Percentiles rank a stretch among this genome's conserved stretches.
phyloP scores from a whole-genome alignment of 257 asterid genomes.

The Solanum ossicruentum region DNA sequence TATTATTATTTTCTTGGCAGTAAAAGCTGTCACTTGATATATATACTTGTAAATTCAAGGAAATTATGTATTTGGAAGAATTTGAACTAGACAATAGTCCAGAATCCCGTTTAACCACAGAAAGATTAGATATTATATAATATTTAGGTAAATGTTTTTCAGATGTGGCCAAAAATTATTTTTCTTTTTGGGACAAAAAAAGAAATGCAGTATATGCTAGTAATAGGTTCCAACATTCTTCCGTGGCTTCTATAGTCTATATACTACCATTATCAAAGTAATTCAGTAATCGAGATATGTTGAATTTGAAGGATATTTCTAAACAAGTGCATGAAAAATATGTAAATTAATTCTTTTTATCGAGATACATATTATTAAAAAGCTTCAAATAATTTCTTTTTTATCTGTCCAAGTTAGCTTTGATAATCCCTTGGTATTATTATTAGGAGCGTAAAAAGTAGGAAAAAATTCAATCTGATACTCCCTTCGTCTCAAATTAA shows the following conservation, averaged over 20 bases:
- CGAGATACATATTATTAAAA: no score
- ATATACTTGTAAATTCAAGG: no score
- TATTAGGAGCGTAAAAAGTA: not conserved
- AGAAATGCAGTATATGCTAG: not conserved
- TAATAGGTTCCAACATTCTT: conserved; percentile 25
- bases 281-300: not conserved
- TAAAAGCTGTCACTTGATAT: not conserved
- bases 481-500: no score
- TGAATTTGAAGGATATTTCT: not conserved
- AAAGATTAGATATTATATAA: not conserved
- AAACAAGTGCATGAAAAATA: not conserved
- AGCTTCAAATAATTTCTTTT: not conserved
- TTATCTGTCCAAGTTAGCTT: not conserved
- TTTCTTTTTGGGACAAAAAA: not conserved
- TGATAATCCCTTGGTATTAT: not conserved
- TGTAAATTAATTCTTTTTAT: not conserved
- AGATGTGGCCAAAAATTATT: not conserved
- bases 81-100: not conserved
- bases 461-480: not conserved
- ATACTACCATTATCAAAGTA: not conserved
- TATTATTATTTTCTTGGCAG: not conserved
- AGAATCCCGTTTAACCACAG: not conserved
- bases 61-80: not conserved
- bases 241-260: conserved; percentile 7
- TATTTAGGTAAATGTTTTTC: not conserved